Conservation (phyloP, 2,329 filamentous ascomycete species). For the Alternaria consortialis region DNA sequence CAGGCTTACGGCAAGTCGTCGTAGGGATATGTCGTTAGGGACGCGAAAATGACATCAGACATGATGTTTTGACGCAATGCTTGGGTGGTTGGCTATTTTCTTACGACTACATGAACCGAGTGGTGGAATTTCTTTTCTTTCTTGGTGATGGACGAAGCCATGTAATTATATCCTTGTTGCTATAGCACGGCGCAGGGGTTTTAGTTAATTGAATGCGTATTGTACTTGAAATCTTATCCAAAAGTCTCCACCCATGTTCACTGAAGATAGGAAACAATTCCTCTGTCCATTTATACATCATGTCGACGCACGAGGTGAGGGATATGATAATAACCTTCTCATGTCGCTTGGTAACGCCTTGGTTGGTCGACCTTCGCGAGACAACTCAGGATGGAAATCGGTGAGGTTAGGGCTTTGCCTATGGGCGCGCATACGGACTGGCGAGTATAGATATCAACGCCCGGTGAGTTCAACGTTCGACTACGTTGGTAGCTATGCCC, state of each 20-base stretch:
- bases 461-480: not conserved
- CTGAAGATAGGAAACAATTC: not conserved
- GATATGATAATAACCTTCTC: not conserved
- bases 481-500: not conserved
- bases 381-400: not conserved
- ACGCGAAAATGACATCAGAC: not conserved
- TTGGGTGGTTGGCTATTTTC: not conserved
- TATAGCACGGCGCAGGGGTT: conserved; percentile 3
- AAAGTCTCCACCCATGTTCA: not conserved
- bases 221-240: not conserved
- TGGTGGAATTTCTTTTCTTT: not conserved
- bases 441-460: not conserved
- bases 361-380: not conserved
- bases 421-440: not conserved
- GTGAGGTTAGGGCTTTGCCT: not conserved
- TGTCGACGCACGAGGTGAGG: not conserved
- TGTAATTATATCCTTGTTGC: conserved; percentile 15
- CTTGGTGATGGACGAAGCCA: conserved; percentile 1
- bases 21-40: not conserved
- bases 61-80: not conserved
- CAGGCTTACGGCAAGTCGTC: conserved; percentile 52
- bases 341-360: not conserved
- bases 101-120: not conserved
- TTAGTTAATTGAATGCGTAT: not conserved
- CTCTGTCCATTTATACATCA: not conserved